Base-by-base conservation (phyloP, 1,284 basidiomycete species). In the Sparassis latifolia region DNA sequence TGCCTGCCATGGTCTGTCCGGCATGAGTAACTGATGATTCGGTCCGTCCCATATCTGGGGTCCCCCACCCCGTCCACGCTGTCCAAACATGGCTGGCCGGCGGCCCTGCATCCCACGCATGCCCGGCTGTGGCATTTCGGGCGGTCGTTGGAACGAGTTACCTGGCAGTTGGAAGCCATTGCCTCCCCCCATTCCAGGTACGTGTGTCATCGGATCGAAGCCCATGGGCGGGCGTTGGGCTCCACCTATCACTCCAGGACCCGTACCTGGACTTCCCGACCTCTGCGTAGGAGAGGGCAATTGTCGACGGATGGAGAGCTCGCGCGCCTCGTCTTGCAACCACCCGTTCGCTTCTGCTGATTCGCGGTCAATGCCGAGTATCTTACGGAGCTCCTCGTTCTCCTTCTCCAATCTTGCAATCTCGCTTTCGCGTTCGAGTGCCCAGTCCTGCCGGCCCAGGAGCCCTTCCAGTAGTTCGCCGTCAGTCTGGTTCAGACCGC, bases 401-500 rank as follows among this genome's bases (percentile, higher is more conserved):
- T 96, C 94, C 50, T 71, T 73, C 64, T 88, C 83, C 37, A 97
- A 70, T 38, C 91, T 77, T 35, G 77, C 62, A 52, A 95, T 88
- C 71, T 96, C 92, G 58, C 73, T 73, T 65, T 96, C 93, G 52
- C 93, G 78, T 65, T 92, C 89, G 52, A 86, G 57, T 0, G 88
- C 83, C 89, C 92, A 94, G 68, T 96, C 92, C 28, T 74, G 71
- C 42, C 77, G 67, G n/a, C 48, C 42, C 49, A 64, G 59, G 35
- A 62, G 57, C 33, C 50, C 41, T 47, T 60, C 54, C 43, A 63
- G 54, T 30, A 54, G 50, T 32, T 52, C 45, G 6, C 59, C 55
- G 32, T 45, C 38, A 43, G 3, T 42, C 5, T 7, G 47, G 45
- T 40, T 10, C 43, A 35, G 45, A 29, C 12, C 35, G 27, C 37